Evolutionary conservation across 169 alveolate species (phyloP).

Genomic region (Eimeria sp.): DNA sequence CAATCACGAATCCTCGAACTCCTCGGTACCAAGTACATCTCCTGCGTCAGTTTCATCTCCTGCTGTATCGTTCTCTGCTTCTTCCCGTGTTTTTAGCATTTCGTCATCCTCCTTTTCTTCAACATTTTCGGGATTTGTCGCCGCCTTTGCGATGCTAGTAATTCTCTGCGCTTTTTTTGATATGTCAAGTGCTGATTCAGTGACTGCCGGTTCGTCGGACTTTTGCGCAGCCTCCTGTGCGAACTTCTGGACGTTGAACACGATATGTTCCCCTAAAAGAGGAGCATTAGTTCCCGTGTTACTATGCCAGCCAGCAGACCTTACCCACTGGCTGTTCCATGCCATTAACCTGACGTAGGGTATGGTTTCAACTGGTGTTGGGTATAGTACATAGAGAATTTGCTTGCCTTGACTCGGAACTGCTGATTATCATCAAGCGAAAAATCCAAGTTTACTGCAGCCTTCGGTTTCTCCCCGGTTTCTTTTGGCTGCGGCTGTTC

Average conservation of each 20-base stretch:
- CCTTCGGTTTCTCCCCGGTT: conserved; percentile 33
- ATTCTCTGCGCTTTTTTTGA: conserved; percentile 39
- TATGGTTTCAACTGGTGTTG: background rate
- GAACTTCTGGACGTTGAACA: conserved; percentile 53
- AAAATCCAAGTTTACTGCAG: conserved; percentile 70
- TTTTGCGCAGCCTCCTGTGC: conserved; percentile 57
- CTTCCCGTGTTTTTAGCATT: background rate
- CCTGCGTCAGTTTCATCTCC: background rate
- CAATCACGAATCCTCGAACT: background rate
- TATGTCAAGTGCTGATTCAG: conserved; percentile 48
- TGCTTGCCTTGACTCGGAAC: conserved; percentile 67
- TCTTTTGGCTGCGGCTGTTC: conserved; percentile 51
- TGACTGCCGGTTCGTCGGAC: conserved; percentile 48
- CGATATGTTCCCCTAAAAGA: conserved; percentile 39
- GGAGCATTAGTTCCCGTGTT: background rate
- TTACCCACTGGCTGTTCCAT: conserved; percentile 81
- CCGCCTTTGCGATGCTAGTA: background rate
- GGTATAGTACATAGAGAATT: background rate
- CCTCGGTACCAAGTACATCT: background rate
- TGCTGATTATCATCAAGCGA: conserved; percentile 61
- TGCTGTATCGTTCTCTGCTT: background rate
- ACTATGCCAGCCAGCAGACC: background rate
- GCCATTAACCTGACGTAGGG: conserved; percentile 77
- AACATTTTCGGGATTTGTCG: background rate
- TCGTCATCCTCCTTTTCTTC: conserved; percentile 23